phyloP scores from a whole-genome alignment of 768 basidiomycete species.

The Infundibulicybe gibba region DNA sequence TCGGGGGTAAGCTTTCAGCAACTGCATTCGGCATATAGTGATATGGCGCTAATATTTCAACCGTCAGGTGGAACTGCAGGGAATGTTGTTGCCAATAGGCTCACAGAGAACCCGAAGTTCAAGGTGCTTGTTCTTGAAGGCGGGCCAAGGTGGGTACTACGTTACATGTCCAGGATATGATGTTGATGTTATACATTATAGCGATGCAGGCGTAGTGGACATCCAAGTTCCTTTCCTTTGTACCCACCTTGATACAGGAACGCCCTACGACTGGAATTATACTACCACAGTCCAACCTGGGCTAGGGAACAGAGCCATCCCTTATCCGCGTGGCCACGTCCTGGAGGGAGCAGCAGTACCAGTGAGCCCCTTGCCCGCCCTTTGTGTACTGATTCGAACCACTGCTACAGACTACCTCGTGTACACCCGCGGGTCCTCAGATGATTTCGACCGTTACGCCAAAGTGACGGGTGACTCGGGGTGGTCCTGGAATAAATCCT shows the following conservation, averaged over 20 bases:
- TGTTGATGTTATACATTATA: not conserved
- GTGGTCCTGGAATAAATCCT: slow-evolving; percentile 15
- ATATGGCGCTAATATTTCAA: not conserved
- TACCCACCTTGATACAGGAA: not conserved
- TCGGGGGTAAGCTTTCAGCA: slow-evolving; percentile 11
- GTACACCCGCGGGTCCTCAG: slow-evolving; percentile 7
- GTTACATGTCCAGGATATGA: not conserved
- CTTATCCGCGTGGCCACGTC: slow-evolving; percentile 6
- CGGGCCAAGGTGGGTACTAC: slow-evolving; percentile 8
- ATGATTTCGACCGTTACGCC: slow-evolving; percentile 4
- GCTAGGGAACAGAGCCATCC: slow-evolving; percentile 1
- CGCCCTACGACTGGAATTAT: slow-evolving; percentile 8
- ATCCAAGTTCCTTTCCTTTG: slow-evolving; percentile 12
- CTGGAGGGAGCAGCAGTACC: slow-evolving; percentile 7
- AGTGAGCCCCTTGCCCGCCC: slow-evolving; percentile 2
- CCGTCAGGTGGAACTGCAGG: slow-evolving; percentile 16
- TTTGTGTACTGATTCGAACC: not conserved
- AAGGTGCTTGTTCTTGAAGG: slow-evolving; percentile 16
- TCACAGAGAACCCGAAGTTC: slow-evolving; percentile 11
- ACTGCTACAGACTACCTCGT: slow-evolving; percentile 14
- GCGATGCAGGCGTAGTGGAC: slow-evolving; percentile 9
- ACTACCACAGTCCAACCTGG: slow-evolving; percentile 6
- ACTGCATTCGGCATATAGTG: not conserved
- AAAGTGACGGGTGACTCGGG: not conserved
- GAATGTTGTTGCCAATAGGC: slow-evolving; percentile 14